Conservation (phyloP, 805 yeast genomes). For the Zygosaccharomyces lentus region DNA sequence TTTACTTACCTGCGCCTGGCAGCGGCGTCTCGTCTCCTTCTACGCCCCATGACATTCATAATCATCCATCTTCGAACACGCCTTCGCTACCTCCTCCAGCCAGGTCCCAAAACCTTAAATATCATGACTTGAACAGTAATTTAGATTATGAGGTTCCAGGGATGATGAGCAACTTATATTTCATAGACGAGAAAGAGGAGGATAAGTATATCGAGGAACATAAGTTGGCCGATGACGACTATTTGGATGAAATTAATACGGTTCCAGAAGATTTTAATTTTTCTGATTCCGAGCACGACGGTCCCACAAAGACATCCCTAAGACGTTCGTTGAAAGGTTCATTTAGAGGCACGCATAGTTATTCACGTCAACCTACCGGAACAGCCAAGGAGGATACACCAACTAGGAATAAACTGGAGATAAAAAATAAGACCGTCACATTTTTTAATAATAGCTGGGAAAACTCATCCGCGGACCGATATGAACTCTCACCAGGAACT, state of each 20-base stretch:
- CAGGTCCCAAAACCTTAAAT: constrained; percentile 33
- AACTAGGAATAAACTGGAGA: constrained; percentile 35
- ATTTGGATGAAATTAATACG: constrained; percentile 48
- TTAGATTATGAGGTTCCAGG: constrained; percentile 39
- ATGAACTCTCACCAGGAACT: constrained; percentile 5
- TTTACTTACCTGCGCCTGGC: constrained; percentile 10
- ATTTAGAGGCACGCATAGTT: constrained; percentile 33
- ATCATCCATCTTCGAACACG: not conserved
- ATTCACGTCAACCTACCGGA: constrained; percentile 27
- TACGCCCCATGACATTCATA: constrained; percentile 5
- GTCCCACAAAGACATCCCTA: constrained; percentile 9
- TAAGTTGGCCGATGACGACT: constrained; percentile 37
- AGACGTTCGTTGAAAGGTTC: constrained; percentile 16
- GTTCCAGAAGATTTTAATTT: constrained; percentile 45
- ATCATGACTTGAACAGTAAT: constrained; percentile 37
- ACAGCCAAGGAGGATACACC: constrained; percentile 31
- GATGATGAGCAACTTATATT: constrained; percentile 28
- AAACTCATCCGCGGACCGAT: constrained; percentile 6
- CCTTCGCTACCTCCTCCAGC: constrained; percentile 25
- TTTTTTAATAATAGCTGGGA: constrained; percentile 30
- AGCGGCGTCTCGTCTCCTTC: not conserved
- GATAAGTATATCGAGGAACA: constrained; percentile 28
- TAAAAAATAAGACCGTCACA: constrained; percentile 39
- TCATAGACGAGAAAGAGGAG: constrained; percentile 36
- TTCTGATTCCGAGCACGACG: constrained; percentile 26